These are phyloP conservation scores for Ganoderma sinense DNA, from an alignment of 1,284 basidiomycete genomes.

Conservation along the genomic window DNA sequence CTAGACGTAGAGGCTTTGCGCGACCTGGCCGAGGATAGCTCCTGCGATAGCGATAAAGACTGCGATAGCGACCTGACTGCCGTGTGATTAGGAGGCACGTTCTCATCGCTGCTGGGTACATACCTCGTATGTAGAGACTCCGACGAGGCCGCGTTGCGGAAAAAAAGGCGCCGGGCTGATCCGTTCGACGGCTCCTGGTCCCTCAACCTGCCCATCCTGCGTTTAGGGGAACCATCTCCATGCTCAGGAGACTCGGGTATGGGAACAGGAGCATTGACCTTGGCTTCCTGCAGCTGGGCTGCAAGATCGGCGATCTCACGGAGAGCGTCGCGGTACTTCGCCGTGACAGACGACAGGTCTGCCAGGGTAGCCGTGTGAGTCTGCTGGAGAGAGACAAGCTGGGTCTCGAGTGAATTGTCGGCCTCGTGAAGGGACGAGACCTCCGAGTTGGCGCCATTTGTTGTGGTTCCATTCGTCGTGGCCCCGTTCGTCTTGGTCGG, in stretches of 20 bases:
- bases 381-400: slow-evolving; percentile 73
- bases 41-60: slow-evolving; percentile 94
- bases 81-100: slow-evolving; percentile 28
- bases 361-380: slow-evolving; percentile 81
- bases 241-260: slow-evolving; percentile 62
- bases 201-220: slow-evolving; percentile 58
- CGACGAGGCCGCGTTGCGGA: slow-evolving; percentile 82
- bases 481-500: slow-evolving; percentile 35
- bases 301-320: slow-evolving; percentile 88
- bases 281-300: slow-evolving; percentile 83
- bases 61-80: slow-evolving; percentile 71
- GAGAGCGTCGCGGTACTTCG: slow-evolving; percentile 89
- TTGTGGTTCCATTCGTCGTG: slow-evolving; percentile 32
- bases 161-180: slow-evolving; percentile 62
- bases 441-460: slow-evolving; percentile 34
- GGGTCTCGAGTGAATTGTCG: slow-evolving; percentile 55
- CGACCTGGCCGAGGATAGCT: slow-evolving; percentile 90
- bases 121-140: slow-evolving; percentile 87
- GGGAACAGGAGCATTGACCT: slow-evolving; percentile 51
- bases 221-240: slow-evolving; percentile 53
- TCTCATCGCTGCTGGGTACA: slow-evolving; percentile 30
- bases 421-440: slow-evolving; percentile 34
- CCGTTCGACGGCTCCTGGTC: slow-evolving; percentile 61
- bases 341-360: slow-evolving; percentile 79
- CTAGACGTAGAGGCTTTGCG: slow-evolving; percentile 82